Percentiles rank a stretch among this genome's conserved stretches.
Conservation (phyloP, 225 moss, liverwort and hornwort species). For the Thuidium tamariscinum region DNA sequence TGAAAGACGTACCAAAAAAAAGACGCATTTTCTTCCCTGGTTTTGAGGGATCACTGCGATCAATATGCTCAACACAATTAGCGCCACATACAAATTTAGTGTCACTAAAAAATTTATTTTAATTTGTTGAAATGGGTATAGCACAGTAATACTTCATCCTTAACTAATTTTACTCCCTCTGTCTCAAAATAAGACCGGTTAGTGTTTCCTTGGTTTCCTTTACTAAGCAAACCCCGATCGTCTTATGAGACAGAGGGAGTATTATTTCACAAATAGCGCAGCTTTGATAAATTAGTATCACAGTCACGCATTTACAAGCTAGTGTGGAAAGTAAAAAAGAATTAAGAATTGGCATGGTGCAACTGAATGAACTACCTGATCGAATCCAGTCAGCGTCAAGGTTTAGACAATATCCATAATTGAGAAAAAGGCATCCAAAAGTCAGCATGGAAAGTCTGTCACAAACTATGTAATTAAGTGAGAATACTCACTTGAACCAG, state of each 20-base stretch:
- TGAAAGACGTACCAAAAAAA: background rate
- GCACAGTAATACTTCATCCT: background rate
- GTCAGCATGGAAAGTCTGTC: no score
- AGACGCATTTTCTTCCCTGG: background rate
- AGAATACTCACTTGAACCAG: background rate
- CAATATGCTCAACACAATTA: background rate
- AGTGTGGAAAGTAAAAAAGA: background rate
- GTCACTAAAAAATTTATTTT: background rate
- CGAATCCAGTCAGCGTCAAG: background rate
- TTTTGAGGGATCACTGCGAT: background rate
- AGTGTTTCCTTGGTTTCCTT: no score
- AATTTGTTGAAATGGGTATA: background rate
- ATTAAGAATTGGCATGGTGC: no score
- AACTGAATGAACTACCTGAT: no score
- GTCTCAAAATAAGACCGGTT: no score
- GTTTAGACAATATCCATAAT: background rate
- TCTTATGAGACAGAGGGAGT: no score
- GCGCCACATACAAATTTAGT: background rate
- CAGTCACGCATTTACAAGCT: background rate
- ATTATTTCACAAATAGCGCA: no score
- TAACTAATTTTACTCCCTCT: background rate
- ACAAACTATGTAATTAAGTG: background rate
- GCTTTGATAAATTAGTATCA: background rate
- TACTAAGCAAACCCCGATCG: no score
- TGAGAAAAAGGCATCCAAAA: background rate